Percentiles rank a stretch among this genome's conserved stretches.
Conservation (phyloP, 106 monocot species). For the Iris macrosiphon region DNA sequence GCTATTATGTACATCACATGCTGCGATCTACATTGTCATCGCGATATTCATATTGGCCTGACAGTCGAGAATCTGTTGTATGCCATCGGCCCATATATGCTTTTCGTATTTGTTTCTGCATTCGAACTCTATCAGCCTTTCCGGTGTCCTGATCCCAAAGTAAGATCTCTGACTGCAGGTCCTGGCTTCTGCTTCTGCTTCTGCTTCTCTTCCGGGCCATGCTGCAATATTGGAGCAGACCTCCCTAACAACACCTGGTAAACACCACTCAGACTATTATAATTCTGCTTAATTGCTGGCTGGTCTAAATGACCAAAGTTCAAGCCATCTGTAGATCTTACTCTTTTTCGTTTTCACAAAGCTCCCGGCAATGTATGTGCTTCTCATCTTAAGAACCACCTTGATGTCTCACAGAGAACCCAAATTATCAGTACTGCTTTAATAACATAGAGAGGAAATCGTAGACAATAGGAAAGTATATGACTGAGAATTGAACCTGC, state of each 20-base stretch:
- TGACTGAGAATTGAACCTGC: slow-evolving; percentile 22
- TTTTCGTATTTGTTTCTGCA: slow-evolving; percentile 6
- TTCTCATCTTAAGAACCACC: slow-evolving; percentile 53
- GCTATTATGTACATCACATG: too few relatives aligned
- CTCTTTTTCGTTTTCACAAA: slow-evolving; percentile 57
- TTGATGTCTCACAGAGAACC: slow-evolving; percentile 1
- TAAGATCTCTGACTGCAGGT: not conserved
- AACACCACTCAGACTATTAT: too few relatives aligned
- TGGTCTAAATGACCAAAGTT: too few relatives aligned
- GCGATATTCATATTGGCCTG: not conserved
- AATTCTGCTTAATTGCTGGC: not conserved
- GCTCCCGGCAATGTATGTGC: slow-evolving; percentile 51
- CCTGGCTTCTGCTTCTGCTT: too few relatives aligned
- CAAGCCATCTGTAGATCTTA: slow-evolving; percentile 9
- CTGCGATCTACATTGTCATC: not conserved
- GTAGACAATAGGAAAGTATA: not conserved
- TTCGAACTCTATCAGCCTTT: slow-evolving; percentile 8
- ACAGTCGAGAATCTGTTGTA: not conserved
- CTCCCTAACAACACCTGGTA: slow-evolving; percentile 1
- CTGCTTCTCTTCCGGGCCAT: slow-evolving; percentile 12
- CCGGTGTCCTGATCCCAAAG: slow-evolving; percentile 11
- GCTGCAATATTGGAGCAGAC: slow-evolving; percentile 4
- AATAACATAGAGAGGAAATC: not conserved
- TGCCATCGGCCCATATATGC: slow-evolving; percentile 7
- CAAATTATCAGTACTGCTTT: not conserved